A percentile compares a stretch with the other conserved stretches of the same genome.
phyloP scores from a whole-genome alignment of 306 rosid genomes.

The Medicago truncatula region DNA sequence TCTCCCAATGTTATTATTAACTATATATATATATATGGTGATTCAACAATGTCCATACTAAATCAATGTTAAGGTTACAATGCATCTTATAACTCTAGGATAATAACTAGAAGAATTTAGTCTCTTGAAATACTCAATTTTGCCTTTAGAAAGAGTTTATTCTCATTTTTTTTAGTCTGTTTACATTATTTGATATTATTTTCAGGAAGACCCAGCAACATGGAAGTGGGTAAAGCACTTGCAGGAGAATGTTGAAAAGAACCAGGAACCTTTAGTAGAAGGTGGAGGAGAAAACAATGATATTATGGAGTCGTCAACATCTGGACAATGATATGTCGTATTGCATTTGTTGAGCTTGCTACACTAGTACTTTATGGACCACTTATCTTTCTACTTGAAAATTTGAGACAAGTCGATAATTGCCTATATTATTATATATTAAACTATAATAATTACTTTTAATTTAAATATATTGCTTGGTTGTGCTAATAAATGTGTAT shows the following conservation, averaged over 20 bases:
- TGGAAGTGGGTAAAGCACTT: conserved; percentile 74
- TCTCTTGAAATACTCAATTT: not conserved
- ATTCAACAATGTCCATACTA: no score
- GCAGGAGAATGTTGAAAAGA: conserved; percentile 65
- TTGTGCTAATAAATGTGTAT: not conserved
- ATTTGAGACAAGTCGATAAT: not conserved
- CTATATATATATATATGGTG: no score
- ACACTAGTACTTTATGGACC: not conserved
- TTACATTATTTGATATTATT: conserved; percentile 2
- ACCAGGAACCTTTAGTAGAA: conserved; percentile 54
- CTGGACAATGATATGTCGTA: conserved; percentile 19
- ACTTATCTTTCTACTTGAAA: not conserved
- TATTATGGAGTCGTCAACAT: conserved; percentile 51
- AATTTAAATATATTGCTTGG: not conserved
- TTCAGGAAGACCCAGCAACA: conserved; percentile 80
- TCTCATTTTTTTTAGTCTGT: not conserved
- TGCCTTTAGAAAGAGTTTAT: not conserved
- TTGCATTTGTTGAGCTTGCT: not conserved
- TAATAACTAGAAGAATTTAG: no score
- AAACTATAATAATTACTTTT: not conserved
- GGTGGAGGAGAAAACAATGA: conserved; percentile 66
- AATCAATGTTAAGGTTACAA: no score
- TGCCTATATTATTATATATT: not conserved
- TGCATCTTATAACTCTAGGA: not conserved
- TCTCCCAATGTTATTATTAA: no score